These are phyloP conservation scores for Deinandra increscens DNA, from an alignment of 129 eudicot genomes.

Conservation along the genomic window DNA sequence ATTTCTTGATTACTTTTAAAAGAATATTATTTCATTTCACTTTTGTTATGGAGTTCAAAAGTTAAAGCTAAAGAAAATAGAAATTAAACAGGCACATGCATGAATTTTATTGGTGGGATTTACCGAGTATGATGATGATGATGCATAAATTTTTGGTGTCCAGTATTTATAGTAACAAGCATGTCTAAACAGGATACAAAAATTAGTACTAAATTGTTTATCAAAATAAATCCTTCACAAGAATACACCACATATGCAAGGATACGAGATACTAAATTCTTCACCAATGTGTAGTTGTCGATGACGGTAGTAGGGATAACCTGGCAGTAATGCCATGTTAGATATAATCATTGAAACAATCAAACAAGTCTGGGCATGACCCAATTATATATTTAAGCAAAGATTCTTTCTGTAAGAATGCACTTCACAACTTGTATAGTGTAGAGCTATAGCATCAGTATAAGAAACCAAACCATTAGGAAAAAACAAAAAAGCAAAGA, in stretches of 20 bases:
- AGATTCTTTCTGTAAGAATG: neutral
- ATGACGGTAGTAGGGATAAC: conserved; percentile 52
- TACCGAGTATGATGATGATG: too few species aligned
- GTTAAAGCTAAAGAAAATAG: too few species aligned
- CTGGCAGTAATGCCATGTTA: conserved; percentile 38
- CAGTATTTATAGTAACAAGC: neutral
- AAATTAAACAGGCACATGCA: neutral
- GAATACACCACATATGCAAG: conserved; percentile 25
- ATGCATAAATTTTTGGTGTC: neutral
- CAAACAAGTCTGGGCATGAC: neutral
- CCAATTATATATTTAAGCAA: conserved; percentile 1
- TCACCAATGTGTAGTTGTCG: conserved; percentile 77
- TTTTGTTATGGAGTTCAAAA: neutral
- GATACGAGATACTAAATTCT: conserved; percentile 95
- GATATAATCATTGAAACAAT: conserved; percentile 1
- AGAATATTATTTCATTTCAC: neutral
- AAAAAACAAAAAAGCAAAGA: neutral
- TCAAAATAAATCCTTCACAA: neutral
- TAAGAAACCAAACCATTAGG: conserved; percentile 1
- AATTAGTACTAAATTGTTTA: neutral
- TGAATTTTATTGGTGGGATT: too few species aligned
- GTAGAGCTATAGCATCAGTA: neutral
- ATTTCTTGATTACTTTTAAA: neutral
- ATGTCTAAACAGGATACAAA: neutral
- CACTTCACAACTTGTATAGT: neutral